These are phyloP conservation scores for Penicillium hordei DNA, from an alignment of 2,329 filamentous ascomycete genomes.

Conservation along the genomic window DNA sequence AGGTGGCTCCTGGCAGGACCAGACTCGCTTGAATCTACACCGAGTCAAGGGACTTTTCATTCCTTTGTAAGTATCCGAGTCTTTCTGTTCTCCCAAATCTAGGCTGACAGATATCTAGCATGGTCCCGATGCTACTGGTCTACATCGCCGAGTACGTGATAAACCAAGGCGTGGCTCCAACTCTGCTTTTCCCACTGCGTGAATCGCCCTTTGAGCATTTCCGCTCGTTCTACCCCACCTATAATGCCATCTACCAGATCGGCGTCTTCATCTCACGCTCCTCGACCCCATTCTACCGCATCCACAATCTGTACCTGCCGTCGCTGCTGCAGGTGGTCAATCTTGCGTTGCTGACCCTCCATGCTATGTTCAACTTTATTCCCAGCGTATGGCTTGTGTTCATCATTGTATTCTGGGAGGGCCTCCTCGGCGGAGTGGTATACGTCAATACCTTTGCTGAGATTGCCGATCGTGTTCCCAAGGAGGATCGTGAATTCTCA, in stretches of 20 bases:
- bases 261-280: constrained; percentile 94
- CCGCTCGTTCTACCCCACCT: constrained; percentile 90
- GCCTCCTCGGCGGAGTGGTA: constrained; percentile 82
- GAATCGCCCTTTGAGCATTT: constrained; percentile 76
- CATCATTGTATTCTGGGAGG: constrained; percentile 87
- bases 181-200: constrained; percentile 77
- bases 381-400: constrained; percentile 87
- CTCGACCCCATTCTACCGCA: constrained; percentile 80
- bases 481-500: constrained; percentile 83
- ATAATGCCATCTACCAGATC: constrained; percentile 90
- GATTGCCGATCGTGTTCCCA: constrained; percentile 78
- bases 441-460: constrained; percentile 97
- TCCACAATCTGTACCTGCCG: constrained; percentile 78
- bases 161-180: constrained; percentile 90
- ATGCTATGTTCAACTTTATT: constrained; percentile 77
- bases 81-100: not conserved
- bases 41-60: constrained; percentile 71
- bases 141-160: constrained; percentile 97
- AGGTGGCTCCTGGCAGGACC: constrained; percentile 31
- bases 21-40: constrained; percentile 56
- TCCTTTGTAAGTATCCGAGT: constrained; percentile 55
- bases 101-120: constrained; percentile 47
- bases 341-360: constrained; percentile 68
- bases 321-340: constrained; percentile 81
- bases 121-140: constrained; percentile 87